Base-by-base conservation (phyloP, 192 early-diverging fungal species). In the Entophlyctis luteolus region DNA sequence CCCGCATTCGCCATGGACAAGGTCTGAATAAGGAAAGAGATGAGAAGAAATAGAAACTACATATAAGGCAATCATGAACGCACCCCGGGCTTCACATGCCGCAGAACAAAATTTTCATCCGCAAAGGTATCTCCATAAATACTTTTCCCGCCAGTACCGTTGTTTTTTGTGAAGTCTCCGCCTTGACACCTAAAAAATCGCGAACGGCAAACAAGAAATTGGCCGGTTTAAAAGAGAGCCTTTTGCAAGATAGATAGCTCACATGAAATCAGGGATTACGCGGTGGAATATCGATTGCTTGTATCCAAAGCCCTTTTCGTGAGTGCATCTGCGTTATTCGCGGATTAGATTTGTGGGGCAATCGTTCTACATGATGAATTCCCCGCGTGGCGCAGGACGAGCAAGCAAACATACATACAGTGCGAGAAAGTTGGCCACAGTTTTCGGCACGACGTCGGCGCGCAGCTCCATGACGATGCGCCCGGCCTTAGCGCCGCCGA, bases 371-470 rank as follows among this genome's bases (percentile, higher is more conserved):
- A 16, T 47, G 16, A 2, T 0, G 18, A 55, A n/a, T 50, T n/a
- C 32, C 2, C 14, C 6, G 55, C 14, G 35, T 31, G 47, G 65
- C 4, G 28, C 4, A 23, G 23, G 33, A 59, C 37, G 27, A 14
- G 32, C 18, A 14, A 14, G 37, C 20, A n/a, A 38, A 0, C 16
- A 29, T 25, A 54, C 70, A 59, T 55, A 96, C 74, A 98, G 84
- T 56, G 87, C 86, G 38, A 92, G 86, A 83, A 98, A 98, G 89
- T 98, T 98, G 79, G 95, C 93, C 48, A 91, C 93, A 39, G 79
- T 83, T 65, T 81, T 72, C 77, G 81, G 83, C 35, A 77, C 77
- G 38, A 84, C 83, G 50, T 84, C 77, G 32, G 45, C 59, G 12
- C 72, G 49, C 39, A 85, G 70, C 69, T 85, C 83, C 77, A 85